Percentiles rank a stretch among this genome's conserved stretches.
phyloP scores from a whole-genome alignment of 192 early-diverging fungal species.

The Rhizophagus prolifer region DNA sequence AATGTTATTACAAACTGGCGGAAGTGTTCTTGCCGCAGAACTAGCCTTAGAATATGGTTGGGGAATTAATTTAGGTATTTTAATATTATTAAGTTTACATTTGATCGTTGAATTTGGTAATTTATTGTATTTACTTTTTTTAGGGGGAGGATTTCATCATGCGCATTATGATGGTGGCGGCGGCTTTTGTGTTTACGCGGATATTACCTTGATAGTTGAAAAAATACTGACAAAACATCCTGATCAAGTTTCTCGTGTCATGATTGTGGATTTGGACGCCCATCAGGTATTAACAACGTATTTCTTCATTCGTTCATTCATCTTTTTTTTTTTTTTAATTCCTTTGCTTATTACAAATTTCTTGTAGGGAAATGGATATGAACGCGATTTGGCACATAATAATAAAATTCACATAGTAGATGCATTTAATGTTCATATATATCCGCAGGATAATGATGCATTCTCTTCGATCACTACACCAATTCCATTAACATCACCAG shows the following conservation, averaged over 20 bases:
- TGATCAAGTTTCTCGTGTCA: slow-evolving; percentile 18
- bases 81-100: neutral
- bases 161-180: slow-evolving; percentile 27
- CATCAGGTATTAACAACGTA: slow-evolving; percentile 22
- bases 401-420: slow-evolving; percentile 25
- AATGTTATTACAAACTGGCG: slow-evolving; percentile 31
- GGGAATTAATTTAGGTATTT: slow-evolving; percentile 31
- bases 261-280: slow-evolving; percentile 33
- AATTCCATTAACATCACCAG: slow-evolving; percentile 13
- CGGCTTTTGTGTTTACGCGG: slow-evolving; percentile 31
- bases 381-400: slow-evolving; percentile 28
- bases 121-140: neutral
- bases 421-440: slow-evolving; percentile 26
- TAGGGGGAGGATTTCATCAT: slow-evolving; percentile 30
- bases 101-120: neutral
- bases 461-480: slow-evolving; percentile 14
- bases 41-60: slow-evolving; percentile 29
- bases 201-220: slow-evolving; percentile 25
- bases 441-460: slow-evolving; percentile 22
- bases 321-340: slow-evolving; percentile 1
- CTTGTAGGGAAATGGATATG: slow-evolving; percentile 29
- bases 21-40: slow-evolving; percentile 27
- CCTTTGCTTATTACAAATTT: neutral
- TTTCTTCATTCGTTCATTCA: neutral
- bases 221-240: slow-evolving; percentile 2